These are phyloP conservation scores for Arthrobotrys iridis DNA, from an alignment of 2,329 filamentous ascomycete genomes.

Conservation along the genomic window DNA sequence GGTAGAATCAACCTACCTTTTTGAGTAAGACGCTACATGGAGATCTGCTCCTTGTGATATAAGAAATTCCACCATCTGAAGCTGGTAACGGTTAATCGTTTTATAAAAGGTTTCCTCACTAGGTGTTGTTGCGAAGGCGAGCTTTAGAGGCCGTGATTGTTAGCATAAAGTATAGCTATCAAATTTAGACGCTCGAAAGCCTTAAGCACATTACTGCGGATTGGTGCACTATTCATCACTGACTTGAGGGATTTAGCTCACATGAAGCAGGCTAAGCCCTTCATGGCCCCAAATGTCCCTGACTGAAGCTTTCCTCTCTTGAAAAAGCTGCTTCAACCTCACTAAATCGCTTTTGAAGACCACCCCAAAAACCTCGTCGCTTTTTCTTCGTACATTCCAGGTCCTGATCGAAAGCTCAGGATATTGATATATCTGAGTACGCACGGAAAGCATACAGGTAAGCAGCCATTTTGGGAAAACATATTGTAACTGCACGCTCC, in stretches of 20 bases:
- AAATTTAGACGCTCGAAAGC: too few species aligned
- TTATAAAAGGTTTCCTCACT: too few species aligned
- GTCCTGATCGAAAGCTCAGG: background rate
- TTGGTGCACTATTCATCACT: too few species aligned
- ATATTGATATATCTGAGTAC: background rate
- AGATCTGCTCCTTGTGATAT: background rate
- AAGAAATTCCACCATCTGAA: background rate
- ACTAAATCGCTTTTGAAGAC: background rate
- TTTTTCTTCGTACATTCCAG: background rate
- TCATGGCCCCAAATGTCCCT: background rate
- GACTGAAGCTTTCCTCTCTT: background rate
- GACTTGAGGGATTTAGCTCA: background rate
- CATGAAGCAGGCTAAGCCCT: background rate
- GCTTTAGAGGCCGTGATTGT: too few species aligned
- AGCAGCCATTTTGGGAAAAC: constrained; percentile 9
- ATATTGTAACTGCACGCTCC: constrained; percentile 3
- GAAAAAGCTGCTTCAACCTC: background rate
- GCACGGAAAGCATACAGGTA: background rate
- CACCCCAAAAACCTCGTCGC: background rate
- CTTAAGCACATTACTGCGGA: too few species aligned
- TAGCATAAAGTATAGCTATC: too few species aligned
- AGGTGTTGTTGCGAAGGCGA: too few species aligned
- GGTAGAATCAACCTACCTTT: background rate
- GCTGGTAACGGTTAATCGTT: too few species aligned
- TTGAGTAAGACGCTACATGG: background rate